phyloP scores from a whole-genome alignment of 2,329 filamentous ascomycete species.

The Pseudogymnoascus sp. region DNA sequence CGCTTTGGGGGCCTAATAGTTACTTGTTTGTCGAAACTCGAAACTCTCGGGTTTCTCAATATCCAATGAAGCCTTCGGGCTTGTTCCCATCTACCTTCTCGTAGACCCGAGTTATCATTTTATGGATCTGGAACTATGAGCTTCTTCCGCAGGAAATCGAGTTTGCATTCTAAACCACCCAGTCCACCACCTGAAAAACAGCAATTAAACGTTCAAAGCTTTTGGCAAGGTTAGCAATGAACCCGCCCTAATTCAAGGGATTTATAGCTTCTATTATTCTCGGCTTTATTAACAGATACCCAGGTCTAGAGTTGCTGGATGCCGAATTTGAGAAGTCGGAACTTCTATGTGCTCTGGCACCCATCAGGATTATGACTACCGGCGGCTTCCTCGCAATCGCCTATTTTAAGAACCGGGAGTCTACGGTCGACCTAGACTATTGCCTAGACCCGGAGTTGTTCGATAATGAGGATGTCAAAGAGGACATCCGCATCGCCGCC shows the following conservation, averaged over 20 bases:
- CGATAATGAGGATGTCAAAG: conserved; percentile 6
- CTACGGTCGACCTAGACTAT: conserved; percentile 16
- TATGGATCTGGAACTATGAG: neutral
- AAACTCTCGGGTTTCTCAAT: neutral
- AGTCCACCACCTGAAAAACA: neutral
- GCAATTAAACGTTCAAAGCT: neutral
- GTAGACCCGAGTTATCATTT: neutral
- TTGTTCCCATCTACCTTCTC: neutral
- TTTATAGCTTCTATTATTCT: neutral
- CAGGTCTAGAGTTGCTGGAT: neutral
- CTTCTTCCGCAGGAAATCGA: neutral
- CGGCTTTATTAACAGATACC: neutral
- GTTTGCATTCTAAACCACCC: neutral
- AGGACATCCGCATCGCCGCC: neutral
- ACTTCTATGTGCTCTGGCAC: neutral
- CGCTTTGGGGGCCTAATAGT: neutral
- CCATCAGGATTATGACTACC: conserved; percentile 13
- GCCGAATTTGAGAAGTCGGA: neutral
- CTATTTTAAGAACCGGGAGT: conserved; percentile 10
- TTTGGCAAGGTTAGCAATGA: neutral
- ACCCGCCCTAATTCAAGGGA: neutral
- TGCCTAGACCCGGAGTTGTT: conserved; percentile 13
- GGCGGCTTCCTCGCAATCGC: conserved; percentile 15
- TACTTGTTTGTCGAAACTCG: neutral
- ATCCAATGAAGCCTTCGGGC: neutral